Conservation (phyloP, 2,329 filamentous ascomycete species). For the Aspergillus pseudoviridinutans region DNA sequence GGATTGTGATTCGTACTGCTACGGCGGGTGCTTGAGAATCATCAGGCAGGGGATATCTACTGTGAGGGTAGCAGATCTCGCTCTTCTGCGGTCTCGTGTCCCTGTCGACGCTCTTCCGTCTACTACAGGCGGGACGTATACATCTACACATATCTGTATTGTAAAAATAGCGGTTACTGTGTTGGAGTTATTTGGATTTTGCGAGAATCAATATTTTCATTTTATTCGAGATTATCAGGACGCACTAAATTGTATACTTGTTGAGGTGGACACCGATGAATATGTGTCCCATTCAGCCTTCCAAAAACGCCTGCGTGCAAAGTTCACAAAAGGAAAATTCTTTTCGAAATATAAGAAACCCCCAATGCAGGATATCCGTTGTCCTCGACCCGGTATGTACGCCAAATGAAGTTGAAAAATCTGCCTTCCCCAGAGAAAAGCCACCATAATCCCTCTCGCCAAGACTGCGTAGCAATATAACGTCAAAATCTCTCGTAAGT, state of each 20-base stretch:
- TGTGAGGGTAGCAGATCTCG: neutral
- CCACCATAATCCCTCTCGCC: neutral
- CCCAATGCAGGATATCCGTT: constrained; percentile 15
- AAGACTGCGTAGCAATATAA: neutral
- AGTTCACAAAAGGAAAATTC: constrained; percentile 7
- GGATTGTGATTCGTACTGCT: neutral
- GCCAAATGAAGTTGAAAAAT: constrained; percentile 4
- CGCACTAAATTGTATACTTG: neutral
- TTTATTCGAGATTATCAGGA: neutral
- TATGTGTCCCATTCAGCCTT: neutral
- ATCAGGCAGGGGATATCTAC: neutral
- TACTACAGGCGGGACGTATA: neutral
- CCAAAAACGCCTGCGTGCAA: constrained; percentile 9
- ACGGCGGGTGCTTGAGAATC: neutral
- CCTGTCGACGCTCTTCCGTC: neutral
- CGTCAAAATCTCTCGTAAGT: neutral
- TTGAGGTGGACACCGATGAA: neutral
- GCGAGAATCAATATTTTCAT: neutral
- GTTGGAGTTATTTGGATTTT: neutral
- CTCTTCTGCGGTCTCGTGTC: neutral
- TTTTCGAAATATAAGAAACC: constrained; percentile 10
- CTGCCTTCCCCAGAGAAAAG: neutral
- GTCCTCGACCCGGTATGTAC: constrained; percentile 10
- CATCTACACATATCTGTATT: neutral
- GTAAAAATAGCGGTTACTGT: neutral